Evolutionary conservation across 2,329 filamentous ascomycete species (phyloP).

Genomic region (Diaporthe sp.): DNA sequence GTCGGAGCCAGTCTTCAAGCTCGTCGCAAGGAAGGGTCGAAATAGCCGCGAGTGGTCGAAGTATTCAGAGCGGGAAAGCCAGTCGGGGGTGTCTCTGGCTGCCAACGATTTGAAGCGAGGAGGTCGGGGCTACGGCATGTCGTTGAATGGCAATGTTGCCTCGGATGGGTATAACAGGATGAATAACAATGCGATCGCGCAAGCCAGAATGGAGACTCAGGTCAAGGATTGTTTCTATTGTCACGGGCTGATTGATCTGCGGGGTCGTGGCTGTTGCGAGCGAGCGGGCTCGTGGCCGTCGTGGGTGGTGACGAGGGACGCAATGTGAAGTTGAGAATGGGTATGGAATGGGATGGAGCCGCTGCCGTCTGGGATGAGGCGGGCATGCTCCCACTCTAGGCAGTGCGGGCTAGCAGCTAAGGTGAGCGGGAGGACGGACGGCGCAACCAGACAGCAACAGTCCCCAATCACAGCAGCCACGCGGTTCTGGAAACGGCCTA

Average conservation of each 20-base stretch:
- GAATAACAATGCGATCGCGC: constrained; percentile 31
- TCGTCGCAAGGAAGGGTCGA: neutral
- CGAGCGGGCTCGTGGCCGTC: constrained; percentile 25
- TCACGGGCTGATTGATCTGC: neutral
- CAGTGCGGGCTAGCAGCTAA: constrained; percentile 31
- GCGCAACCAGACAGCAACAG: constrained; percentile 27
- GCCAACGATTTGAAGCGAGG: constrained; percentile 6
- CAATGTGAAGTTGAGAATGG: constrained; percentile 22
- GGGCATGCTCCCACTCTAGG: constrained; percentile 27
- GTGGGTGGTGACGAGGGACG: constrained; percentile 13
- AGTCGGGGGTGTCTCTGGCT: constrained; percentile 2
- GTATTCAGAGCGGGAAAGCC: neutral
- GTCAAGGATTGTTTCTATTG: constrained; percentile 13
- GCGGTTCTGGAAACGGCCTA: constrained; percentile 29
- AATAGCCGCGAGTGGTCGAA: neutral
- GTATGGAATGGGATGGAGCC: constrained; percentile 32
- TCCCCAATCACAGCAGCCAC: constrained; percentile 36
- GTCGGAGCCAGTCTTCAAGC: neutral
- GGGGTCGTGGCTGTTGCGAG: constrained; percentile 22
- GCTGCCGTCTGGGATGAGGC: constrained; percentile 26
- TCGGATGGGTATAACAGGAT: constrained; percentile 6
- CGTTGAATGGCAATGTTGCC: constrained; percentile 7
- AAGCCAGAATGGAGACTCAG: constrained; percentile 11
- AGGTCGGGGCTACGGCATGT: constrained; percentile 24
- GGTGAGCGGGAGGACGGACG: constrained; percentile 22